These are phyloP conservation scores for Chloris gayana DNA, from an alignment of 176 grass and related monocot species.

Conservation along the genomic window DNA sequence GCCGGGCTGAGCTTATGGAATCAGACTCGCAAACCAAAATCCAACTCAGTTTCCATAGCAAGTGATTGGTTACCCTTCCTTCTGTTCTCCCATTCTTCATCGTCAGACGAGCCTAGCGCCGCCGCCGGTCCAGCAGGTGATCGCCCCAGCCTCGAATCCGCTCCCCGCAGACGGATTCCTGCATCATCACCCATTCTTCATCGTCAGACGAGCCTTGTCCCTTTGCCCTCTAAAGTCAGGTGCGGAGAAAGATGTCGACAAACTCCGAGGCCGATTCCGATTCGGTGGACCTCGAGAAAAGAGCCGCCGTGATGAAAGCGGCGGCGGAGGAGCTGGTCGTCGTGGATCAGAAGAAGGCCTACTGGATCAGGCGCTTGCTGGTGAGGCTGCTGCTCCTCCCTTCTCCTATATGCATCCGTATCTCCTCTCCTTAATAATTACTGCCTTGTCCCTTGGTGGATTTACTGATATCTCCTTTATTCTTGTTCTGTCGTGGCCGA, in stretches of 20 bases:
- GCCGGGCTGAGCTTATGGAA: too few species aligned
- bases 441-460: not conserved
- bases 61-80: too few species aligned
- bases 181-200: too few species aligned
- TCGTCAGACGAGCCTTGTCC: not conserved
- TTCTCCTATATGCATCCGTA: not conserved
- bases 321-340: not conserved
- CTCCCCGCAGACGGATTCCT: too few species aligned
- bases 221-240: not conserved
- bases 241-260: not conserved
- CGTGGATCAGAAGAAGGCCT: not conserved
- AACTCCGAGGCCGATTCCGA: not conserved
- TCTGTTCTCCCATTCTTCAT: too few species aligned
- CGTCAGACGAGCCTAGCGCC: too few species aligned
- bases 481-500: too few species aligned
- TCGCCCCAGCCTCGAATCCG: too few species aligned
- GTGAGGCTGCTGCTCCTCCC: not conserved
- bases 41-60: too few species aligned
- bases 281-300: not conserved
- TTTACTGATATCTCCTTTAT: not conserved
- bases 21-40: too few species aligned
- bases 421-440: not conserved
- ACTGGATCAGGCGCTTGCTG: not conserved
- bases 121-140: too few species aligned
- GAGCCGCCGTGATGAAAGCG: not conserved